phyloP scores from a whole-genome alignment of 805 yeast genomes.

The Saccharomycopsis lassenensis region DNA sequence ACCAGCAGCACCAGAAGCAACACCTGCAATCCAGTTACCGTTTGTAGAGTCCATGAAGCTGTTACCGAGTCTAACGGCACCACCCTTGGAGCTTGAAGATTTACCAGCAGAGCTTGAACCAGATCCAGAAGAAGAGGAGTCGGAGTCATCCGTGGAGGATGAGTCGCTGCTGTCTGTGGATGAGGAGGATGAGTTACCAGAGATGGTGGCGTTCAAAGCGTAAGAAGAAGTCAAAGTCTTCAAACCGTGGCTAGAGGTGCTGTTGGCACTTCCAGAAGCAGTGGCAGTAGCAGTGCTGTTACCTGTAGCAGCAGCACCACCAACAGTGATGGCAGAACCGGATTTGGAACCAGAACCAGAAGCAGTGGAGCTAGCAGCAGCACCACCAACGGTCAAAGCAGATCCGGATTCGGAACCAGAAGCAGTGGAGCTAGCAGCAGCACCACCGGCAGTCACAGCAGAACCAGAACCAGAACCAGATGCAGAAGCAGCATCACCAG shows the following conservation, averaged over 20 bases:
- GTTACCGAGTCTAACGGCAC: constrained; percentile 37
- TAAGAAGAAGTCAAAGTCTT: constrained; percentile 8
- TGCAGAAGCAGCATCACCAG: constrained; percentile 15
- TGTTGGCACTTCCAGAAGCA: constrained; percentile 2
- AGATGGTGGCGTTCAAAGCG: constrained; percentile 9
- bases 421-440: constrained; percentile 4
- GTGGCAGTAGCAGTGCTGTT: constrained; percentile 2
- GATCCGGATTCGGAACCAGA: constrained; percentile 14
- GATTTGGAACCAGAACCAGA: constrained; percentile 21
- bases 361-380: constrained; percentile 20
- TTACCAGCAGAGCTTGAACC: constrained; percentile 1
- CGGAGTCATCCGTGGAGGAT: neutral
- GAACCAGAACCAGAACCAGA: constrained; percentile 3
- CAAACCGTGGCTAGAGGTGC: neutral
- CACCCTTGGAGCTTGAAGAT: constrained; percentile 30
- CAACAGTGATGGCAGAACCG: neutral
- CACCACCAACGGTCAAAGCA: constrained; percentile 2
- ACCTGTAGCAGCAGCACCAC: constrained; percentile 12
- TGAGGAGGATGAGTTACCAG: constrained; percentile 5
- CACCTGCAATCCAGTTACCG: constrained; percentile 3
- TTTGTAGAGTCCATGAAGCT: constrained; percentile 27
- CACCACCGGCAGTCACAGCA: constrained; percentile 5
- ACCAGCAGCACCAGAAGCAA: constrained; percentile 32
- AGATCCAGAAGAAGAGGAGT: neutral
- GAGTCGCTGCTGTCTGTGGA: neutral